Evolutionary conservation across 306 rosid genomes (phyloP), one percentile per base, ranked within the genome.

Genomic region (Oxytropis ochrocephala): DNA sequence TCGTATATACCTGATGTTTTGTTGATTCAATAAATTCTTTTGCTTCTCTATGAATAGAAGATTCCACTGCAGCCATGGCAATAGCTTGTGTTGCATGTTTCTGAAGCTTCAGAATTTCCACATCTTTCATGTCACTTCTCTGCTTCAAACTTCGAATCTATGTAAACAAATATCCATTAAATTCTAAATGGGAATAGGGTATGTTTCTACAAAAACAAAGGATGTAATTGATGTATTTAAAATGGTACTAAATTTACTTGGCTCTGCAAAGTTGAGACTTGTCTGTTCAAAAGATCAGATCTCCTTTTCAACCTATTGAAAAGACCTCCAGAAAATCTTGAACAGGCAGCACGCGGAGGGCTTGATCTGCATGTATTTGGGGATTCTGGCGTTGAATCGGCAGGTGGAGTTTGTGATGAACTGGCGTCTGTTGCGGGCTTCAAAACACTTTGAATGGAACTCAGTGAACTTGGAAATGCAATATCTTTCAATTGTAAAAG

Each of bases 401-500:
- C 55, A n/a, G 63, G 70, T 42, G 65, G 78, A 0, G 85, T 63
- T 69, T 67, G 13, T 62, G 72, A 73, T 51, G 88, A 78, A 1
- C 75, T 68, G 24, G 66, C 21, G 48, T 75, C 75, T 42, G 27
- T 33, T 27, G 17, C 49, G 50, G 92, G 85, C 72, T 75, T 90
- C 66, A 79, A 72, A 72, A 74, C 83, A 80, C 67, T 81, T 47
- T 87, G 89, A 78, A 70, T 43, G 21, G 84, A 86, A 79, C 85
- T 83, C 61, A 86, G 59, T 6, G 96, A 83, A 74, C 83, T 83
- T 57, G 93, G 90, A 85, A 90, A 90, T 46, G 76, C 76, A 66
- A 92, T 60, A 75, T 92, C 98, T 80, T 88, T 93, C 62, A 90
- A 75, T 68, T 78, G 87, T 61, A 54, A 6, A 68, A 58, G 85